Evolutionary conservation across 2,329 filamentous ascomycete genomes (phyloP).

Genomic region (Cyanodermella asteris): DNA sequence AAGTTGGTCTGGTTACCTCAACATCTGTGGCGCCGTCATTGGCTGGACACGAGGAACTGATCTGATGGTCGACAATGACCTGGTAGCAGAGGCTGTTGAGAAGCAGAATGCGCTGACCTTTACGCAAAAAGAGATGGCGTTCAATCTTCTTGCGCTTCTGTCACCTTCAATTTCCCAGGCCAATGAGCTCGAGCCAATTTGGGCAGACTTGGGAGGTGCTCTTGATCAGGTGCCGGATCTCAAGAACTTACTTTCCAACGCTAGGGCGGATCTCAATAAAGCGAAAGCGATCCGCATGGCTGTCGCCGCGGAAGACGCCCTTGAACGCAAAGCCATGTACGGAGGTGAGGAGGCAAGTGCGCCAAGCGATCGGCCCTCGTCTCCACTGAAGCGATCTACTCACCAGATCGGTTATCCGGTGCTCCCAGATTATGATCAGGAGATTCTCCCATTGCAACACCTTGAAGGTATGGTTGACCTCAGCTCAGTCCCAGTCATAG

Average conservation of each 20-base stretch:
- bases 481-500: slow-evolving; percentile 16
- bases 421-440: slow-evolving; percentile 10
- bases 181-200: slow-evolving; percentile 15
- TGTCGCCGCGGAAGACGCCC: slow-evolving; percentile 9
- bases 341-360: not conserved
- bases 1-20: slow-evolving; percentile 17
- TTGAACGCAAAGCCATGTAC: slow-evolving; percentile 1
- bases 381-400: too few relatives aligned
- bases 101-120: slow-evolving; percentile 19
- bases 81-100: slow-evolving; percentile 18
- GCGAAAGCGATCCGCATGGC: slow-evolving; percentile 9
- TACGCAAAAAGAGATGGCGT: slow-evolving; percentile 20
- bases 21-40: slow-evolving; percentile 20
- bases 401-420: slow-evolving; percentile 10
- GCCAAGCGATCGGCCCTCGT: slow-evolving; percentile 1
- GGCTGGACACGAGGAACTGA: slow-evolving; percentile 25
- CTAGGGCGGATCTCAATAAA: slow-evolving; percentile 8
- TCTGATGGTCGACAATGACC: slow-evolving; percentile 22
- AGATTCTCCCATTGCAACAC: slow-evolving; percentile 8
- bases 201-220: slow-evolving; percentile 19
- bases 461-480: slow-evolving; percentile 19
- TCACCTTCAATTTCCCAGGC: slow-evolving; percentile 11
- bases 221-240: slow-evolving; percentile 13
- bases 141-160: slow-evolving; percentile 17
- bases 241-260: slow-evolving; percentile 9